These are phyloP conservation scores for Claviceps sp. DNA, from an alignment of 2,329 filamentous ascomycete genomes.

Conservation along the genomic window DNA sequence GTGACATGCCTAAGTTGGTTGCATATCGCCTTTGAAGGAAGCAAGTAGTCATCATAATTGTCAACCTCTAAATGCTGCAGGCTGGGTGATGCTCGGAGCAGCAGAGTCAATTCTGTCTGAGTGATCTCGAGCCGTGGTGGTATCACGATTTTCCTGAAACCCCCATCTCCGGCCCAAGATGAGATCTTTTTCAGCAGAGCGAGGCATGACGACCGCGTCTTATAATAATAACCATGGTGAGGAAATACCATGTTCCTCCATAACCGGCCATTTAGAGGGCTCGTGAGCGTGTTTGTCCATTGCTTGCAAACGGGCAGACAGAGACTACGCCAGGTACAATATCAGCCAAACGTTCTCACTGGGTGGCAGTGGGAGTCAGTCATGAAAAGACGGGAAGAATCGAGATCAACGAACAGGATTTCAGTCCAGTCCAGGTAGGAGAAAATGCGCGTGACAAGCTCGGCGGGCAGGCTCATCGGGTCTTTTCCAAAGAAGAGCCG, in stretches of 20 bases:
- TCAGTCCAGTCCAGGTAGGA: conserved; percentile 19
- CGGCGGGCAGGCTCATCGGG: too few relatives aligned
- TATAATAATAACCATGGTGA: too few relatives aligned
- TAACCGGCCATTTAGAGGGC: conserved; percentile 15
- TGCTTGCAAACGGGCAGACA: conserved; percentile 10
- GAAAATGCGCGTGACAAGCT: conserved; percentile 14
- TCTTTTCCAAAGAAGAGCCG: too few relatives aligned
- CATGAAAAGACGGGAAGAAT: too few relatives aligned
- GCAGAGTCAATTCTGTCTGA: conserved; percentile 15
- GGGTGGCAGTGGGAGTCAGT: too few relatives aligned
- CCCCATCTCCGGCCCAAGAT: conserved; percentile 18
- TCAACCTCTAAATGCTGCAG: conserved; percentile 17
- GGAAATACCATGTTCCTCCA: conserved; percentile 21
- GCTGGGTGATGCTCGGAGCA: conserved; percentile 14
- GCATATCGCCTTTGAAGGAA: too few relatives aligned
- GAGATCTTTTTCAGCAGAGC: conserved; percentile 17
- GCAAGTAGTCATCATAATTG: too few relatives aligned
- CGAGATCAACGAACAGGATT: conserved; percentile 14
- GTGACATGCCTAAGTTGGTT: too few relatives aligned
- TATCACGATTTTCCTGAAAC: conserved; percentile 16
- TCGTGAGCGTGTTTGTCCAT: conserved; percentile 18
- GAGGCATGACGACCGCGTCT: conserved; percentile 2
- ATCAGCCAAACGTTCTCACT: too few relatives aligned
- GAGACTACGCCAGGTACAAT: too few relatives aligned
- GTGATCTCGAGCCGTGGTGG: conserved; percentile 11